Base-by-base conservation (phyloP, 164 flowering plant genomes). In the Protea cynaroides region DNA sequence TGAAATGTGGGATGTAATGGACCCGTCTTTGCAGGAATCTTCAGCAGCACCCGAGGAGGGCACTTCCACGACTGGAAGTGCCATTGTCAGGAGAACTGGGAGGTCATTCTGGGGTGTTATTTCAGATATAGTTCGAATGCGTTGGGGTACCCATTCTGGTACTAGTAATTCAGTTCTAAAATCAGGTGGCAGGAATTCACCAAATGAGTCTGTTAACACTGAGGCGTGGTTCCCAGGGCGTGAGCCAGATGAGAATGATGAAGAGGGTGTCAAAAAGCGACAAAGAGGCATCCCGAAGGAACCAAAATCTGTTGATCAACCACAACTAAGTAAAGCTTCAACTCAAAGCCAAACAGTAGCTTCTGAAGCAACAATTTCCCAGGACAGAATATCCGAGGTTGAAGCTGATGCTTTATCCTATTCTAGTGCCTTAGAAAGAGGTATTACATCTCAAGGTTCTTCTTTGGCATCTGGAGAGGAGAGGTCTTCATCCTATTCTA, bases 141-240 rank as follows among this genome's bases (percentile, higher is more conserved):
- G 82, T 21, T 89, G 95, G 93, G 74, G 70, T 61, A 58, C 86
- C 65, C 85, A 25, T 67, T 68, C 80, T 44, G 88, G 79, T 70
- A 67, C 74, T 59, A 81, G 76, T 68, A 71, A 58, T 57, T 76
- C 86, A 63, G 59, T 79, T 59, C 43, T 51, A 47, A 86, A 69
- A 61, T 78, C 83, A 3, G 77, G 76, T 58, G 81, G 72, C 59
- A 81, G 55, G 71, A 83, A 74, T 69, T 86, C 88, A 65, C 73
- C 95, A 9, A 76, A 74, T 74, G 90, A 82, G 67, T 86, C 96
- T 65, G 76, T 62, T 44, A 74, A 78, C 67, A 87, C 85, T 69
- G 97, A 88, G 55, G 61, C 86, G 19, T 88, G 87, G 90, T 91
- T 85, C 78, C 91, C 97, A 21, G 87, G 95, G 47, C 78, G 73